These are phyloP conservation scores for Ajuga reptans DNA, from an alignment of 305 asterid species.

Conservation along the genomic window DNA sequence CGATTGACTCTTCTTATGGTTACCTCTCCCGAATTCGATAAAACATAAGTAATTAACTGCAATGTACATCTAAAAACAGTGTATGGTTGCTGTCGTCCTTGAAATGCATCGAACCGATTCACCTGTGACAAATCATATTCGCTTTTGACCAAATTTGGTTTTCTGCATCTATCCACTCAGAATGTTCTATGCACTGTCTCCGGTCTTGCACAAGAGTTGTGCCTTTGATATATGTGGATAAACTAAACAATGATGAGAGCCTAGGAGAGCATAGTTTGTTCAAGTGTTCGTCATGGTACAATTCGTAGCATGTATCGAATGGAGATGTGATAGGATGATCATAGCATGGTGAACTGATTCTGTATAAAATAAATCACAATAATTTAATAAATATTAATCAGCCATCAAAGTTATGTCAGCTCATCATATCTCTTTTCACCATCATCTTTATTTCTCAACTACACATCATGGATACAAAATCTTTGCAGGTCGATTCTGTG, in stretches of 20 bases:
- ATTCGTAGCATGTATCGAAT: neutral
- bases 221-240: neutral
- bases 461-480: neutral
- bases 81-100: neutral
- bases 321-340: neutral
- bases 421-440: neutral
- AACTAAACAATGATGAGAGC: neutral
- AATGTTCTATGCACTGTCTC: neutral
- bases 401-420: neutral
- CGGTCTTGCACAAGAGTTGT: neutral
- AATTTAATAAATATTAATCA: neutral
- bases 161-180: neutral
- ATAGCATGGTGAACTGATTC: neutral
- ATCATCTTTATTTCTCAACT: neutral
- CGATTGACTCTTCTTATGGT: neutral
- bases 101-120: neutral
- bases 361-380: neutral
- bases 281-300: neutral
- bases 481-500: conserved; percentile 85
- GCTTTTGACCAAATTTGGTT: neutral
- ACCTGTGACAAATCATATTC: neutral
- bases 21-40: neutral
- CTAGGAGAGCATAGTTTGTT: neutral
- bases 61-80: neutral
- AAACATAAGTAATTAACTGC: neutral